phyloP scores from a whole-genome alignment of 2,329 filamentous ascomycete species.

The Aureobasidium vineae region DNA sequence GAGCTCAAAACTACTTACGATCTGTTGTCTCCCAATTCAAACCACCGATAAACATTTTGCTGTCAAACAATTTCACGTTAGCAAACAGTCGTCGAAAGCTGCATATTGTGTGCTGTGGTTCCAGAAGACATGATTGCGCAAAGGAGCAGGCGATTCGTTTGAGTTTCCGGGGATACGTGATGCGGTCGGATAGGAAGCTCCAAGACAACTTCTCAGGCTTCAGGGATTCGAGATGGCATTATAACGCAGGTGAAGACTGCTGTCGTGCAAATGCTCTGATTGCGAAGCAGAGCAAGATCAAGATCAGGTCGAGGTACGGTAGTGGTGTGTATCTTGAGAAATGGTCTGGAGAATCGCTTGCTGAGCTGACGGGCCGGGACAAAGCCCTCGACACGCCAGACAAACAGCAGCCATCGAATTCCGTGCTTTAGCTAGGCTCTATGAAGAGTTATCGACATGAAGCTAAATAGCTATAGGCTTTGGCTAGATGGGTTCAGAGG shows the following conservation, averaged over 20 bases:
- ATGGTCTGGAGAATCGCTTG: constrained; percentile 20
- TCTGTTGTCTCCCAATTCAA: constrained; percentile 99
- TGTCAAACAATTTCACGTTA: constrained; percentile 45
- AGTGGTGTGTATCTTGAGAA: constrained; percentile 16
- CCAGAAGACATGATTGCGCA: constrained; percentile 24
- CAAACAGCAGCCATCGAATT: constrained; percentile 26
- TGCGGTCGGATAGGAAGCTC: background rate
- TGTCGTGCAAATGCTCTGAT: background rate
- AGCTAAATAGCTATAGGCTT: constrained; percentile 57
- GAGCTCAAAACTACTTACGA: constrained; percentile 56
- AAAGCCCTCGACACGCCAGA: background rate
- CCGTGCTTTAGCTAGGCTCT: constrained; percentile 50
- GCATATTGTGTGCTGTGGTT: background rate
- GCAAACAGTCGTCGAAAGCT: background rate
- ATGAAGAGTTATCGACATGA: constrained; percentile 68
- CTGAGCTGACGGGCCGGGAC: background rate
- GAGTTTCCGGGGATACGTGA: background rate
- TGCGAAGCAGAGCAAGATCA: constrained; percentile 1
- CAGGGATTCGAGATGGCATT: background rate
- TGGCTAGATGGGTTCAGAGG: constrained; percentile 18
- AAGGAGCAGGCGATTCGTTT: background rate
- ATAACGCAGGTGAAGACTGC: background rate
- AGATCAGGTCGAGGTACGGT: constrained; percentile 18
- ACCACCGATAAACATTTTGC: constrained; percentile 99
- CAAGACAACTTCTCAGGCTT: background rate